A percentile compares a stretch with the other conserved stretches of the same genome.
Conservation (phyloP, 2,329 filamentous ascomycete species). For the Thelonectria discophora region DNA sequence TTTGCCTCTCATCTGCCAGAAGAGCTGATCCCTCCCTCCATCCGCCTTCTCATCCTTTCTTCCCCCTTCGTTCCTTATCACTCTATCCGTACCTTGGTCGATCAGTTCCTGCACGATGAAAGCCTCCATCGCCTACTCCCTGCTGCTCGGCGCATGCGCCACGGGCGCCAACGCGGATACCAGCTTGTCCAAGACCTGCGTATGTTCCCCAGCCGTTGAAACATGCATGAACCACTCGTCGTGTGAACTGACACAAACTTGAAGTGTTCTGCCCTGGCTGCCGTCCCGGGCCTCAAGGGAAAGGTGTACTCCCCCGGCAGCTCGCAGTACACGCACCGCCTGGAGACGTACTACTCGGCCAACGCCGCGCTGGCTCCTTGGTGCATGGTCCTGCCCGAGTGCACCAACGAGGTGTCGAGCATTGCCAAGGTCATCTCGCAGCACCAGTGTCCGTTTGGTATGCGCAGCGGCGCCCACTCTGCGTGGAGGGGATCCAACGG, state of each 20-base stretch:
- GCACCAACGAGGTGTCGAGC: slow-evolving; percentile 37
- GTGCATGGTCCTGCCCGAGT: slow-evolving; percentile 43
- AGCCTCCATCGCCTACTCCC: not conserved
- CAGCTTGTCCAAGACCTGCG: slow-evolving; percentile 11
- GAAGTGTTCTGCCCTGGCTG: slow-evolving; percentile 38
- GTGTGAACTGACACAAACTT: not conserved
- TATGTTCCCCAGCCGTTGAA: not conserved
- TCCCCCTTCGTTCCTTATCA: not conserved
- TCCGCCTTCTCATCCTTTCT: not conserved
- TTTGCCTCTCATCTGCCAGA: not conserved
- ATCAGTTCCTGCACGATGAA: slow-evolving; percentile 15
- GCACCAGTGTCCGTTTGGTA: slow-evolving; percentile 43
- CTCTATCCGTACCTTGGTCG: not conserved
- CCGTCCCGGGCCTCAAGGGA: slow-evolving; percentile 31
- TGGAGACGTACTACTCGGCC: slow-evolving; percentile 44
- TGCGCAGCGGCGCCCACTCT: slow-evolving; percentile 47
- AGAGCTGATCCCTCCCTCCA: not conserved
- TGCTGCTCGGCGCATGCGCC: slow-evolving; percentile 6
- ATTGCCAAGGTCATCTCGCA: slow-evolving; percentile 34
- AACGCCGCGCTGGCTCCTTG: slow-evolving; percentile 43
- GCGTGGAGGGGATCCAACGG: slow-evolving; percentile 44
- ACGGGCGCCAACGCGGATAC: not conserved
- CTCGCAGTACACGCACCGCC: slow-evolving; percentile 33
- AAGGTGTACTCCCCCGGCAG: slow-evolving; percentile 37
- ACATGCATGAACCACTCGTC: not conserved